Percentiles rank a stretch among this genome's conserved stretches.
Conservation (phyloP, 768 basidiomycete genomes). For the Brasilioporus rufonigricans region DNA sequence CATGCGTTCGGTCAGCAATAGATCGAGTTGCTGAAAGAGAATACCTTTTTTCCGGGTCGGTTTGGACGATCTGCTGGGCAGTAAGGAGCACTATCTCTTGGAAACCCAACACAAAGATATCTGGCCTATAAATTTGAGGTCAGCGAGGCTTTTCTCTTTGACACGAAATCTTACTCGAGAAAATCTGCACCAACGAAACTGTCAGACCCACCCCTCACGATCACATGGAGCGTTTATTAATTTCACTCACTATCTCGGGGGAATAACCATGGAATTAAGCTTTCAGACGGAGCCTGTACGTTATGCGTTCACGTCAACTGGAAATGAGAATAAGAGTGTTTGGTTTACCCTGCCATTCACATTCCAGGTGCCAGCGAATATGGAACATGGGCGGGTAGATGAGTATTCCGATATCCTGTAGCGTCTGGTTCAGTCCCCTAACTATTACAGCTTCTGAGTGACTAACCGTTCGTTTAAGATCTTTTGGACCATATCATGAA, state of each 20-base stretch:
- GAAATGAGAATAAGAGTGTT: neutral
- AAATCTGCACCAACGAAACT: constrained; percentile 10
- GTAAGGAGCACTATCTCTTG: constrained; percentile 98
- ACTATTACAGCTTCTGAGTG: neutral
- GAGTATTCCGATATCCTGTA: constrained; percentile 82
- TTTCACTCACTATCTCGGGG: constrained; percentile 66
- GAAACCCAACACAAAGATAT: constrained; percentile 88
- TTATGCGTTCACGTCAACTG: constrained; percentile 7
- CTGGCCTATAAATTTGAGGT: constrained; percentile 52
- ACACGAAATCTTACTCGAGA: constrained; percentile 14
- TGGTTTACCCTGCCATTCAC: constrained; percentile 78
- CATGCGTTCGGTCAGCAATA: neutral
- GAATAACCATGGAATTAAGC: constrained; percentile 87
- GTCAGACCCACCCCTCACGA: neutral
- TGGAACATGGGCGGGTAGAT: constrained; percentile 59
- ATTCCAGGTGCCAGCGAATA: constrained; percentile 96
- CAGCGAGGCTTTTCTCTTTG: constrained; percentile 24
- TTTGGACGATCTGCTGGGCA: constrained; percentile 95
- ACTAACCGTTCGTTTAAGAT: constrained; percentile 67
- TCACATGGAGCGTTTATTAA: neutral
- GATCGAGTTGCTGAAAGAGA: neutral
- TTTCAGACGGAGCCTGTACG: constrained; percentile 69
- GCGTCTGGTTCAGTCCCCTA: neutral
- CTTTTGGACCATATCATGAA: constrained; percentile 81
- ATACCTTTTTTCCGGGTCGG: constrained; percentile 91